phyloP scores from a whole-genome alignment of 805 yeast species.

The Candida sphagnicola region DNA sequence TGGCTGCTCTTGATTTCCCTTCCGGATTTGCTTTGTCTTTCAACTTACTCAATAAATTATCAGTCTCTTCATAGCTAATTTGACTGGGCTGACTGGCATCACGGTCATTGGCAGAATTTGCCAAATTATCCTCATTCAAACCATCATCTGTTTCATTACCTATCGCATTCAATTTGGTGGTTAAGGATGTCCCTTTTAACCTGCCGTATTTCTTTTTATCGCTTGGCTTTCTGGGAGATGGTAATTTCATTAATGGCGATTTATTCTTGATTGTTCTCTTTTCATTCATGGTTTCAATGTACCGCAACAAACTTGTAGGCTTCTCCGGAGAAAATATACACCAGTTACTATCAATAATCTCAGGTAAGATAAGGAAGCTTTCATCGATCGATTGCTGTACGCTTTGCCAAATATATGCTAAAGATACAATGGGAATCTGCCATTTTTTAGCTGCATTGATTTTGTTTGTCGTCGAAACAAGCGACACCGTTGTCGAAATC shows the following conservation, averaged over 20 bases:
- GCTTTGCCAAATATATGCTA: constrained; percentile 52
- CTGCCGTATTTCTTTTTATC: constrained; percentile 42
- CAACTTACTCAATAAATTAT: constrained; percentile 15
- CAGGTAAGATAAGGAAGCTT: constrained; percentile 26
- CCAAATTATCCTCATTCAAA: constrained; percentile 8
- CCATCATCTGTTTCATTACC: constrained; percentile 1
- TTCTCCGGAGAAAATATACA: constrained; percentile 49
- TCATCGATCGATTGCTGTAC: constrained; percentile 27
- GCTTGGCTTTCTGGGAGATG: constrained; percentile 50
- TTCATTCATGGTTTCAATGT: background rate
- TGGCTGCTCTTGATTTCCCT: constrained; percentile 2
- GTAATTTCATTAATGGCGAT: constrained; percentile 30
- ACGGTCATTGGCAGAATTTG: constrained; percentile 14
- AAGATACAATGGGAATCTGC: constrained; percentile 55
- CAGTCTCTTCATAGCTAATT: constrained; percentile 19
- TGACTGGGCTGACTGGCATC: constrained; percentile 19
- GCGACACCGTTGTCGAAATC: constrained; percentile 24
- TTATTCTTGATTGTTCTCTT: background rate
- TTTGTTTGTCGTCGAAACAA: constrained; percentile 48
- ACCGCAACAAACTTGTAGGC: background rate
- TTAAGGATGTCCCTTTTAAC: constrained; percentile 6
- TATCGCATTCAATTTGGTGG: background rate
- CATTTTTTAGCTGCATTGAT: constrained; percentile 56
- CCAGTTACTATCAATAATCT: constrained; percentile 47
- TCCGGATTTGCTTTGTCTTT: constrained; percentile 5